Conservation (phyloP, 2,329 filamentous ascomycete genomes). For the Purpureocillium lavendulum region DNA sequence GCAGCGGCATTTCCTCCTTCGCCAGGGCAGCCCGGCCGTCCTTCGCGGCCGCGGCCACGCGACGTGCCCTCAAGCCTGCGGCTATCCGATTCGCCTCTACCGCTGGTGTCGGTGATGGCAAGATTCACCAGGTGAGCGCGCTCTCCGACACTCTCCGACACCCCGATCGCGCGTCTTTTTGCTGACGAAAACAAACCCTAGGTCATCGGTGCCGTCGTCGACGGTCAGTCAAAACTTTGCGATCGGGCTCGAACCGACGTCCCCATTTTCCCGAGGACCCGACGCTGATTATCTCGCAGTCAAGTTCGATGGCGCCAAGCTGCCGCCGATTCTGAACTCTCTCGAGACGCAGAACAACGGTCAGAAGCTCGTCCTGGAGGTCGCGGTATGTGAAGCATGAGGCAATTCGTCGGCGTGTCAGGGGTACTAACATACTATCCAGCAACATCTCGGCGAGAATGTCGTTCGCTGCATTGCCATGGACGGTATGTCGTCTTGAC, state of each 20-base stretch:
- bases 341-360: constrained; percentile 85
- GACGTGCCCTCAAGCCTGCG: constrained; percentile 50
- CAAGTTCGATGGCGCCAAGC: constrained; percentile 91
- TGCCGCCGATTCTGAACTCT: constrained; percentile 96
- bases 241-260: no score
- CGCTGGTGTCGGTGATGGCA: constrained; percentile 50
- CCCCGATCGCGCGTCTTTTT: constrained; percentile 3
- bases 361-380: constrained; percentile 92
- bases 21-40: constrained; percentile 54
- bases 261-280: no score
- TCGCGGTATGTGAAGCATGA: constrained; percentile 61
- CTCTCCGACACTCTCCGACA: constrained; percentile 3
- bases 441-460: constrained; percentile 99
- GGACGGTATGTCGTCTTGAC: constrained; percentile 65
- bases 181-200: constrained; percentile 49
- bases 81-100: constrained; percentile 49
- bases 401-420: neutral
- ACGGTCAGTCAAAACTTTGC: constrained; percentile 58
- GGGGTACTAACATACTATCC: constrained; percentile 27
- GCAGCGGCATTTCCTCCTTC: constrained; percentile 59
- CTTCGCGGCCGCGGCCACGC: constrained; percentile 47
- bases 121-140: constrained; percentile 57
- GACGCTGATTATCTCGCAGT: constrained; percentile 46
- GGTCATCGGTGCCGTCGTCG: constrained; percentile 98
- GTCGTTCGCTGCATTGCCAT: constrained; percentile 99